Percentiles rank a stretch among this genome's conserved stretches.
phyloP scores from a whole-genome alignment of 2,329 filamentous ascomycete genomes.

The Onygenales sp. region DNA sequence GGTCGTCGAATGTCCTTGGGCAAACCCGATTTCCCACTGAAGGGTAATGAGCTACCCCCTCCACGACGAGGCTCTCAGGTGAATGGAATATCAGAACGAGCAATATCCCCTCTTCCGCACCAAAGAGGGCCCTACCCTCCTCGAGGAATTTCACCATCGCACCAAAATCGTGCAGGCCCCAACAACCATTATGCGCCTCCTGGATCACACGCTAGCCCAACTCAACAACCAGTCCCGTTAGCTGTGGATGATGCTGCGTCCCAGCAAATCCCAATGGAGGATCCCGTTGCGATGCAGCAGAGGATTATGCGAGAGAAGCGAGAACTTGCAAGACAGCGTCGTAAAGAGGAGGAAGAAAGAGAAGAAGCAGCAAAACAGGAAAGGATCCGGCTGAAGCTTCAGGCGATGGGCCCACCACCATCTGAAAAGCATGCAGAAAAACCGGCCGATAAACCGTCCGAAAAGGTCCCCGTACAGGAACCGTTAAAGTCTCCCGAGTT shows the following conservation, averaged over 20 bases:
- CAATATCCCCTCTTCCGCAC: conserved; percentile 17
- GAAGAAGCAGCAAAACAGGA: conserved; percentile 50
- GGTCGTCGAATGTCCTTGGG: conserved; percentile 54
- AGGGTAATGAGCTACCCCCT: conserved; percentile 25
- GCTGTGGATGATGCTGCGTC: conserved; percentile 9
- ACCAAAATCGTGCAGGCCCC: conserved; percentile 20
- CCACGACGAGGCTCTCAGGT: conserved; percentile 29
- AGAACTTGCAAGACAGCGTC: conserved; percentile 45
- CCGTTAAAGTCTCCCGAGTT: conserved; percentile 9
- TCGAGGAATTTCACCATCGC: conserved; percentile 18
- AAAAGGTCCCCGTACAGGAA: conserved; percentile 6
- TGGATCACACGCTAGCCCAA: conserved; percentile 11
- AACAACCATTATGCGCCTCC: conserved; percentile 21
- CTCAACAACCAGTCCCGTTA: conserved; percentile 11
- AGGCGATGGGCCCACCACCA: conserved; percentile 40
- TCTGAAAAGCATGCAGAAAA: conserved; percentile 20
- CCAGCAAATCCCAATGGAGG: conserved; percentile 22
- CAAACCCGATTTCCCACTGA: conserved; percentile 34
- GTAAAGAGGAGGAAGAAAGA: conserved; percentile 44
- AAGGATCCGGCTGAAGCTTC: conserved; percentile 48
- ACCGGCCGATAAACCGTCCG: background rate
- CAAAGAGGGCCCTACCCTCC: conserved; percentile 13
- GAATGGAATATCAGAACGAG: conserved; percentile 25
- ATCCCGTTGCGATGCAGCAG: conserved; percentile 45
- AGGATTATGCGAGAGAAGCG: conserved; percentile 53